Evolutionary conservation across 768 basidiomycete species (phyloP).

Genomic region (Cystobasidium tubakii): DNA sequence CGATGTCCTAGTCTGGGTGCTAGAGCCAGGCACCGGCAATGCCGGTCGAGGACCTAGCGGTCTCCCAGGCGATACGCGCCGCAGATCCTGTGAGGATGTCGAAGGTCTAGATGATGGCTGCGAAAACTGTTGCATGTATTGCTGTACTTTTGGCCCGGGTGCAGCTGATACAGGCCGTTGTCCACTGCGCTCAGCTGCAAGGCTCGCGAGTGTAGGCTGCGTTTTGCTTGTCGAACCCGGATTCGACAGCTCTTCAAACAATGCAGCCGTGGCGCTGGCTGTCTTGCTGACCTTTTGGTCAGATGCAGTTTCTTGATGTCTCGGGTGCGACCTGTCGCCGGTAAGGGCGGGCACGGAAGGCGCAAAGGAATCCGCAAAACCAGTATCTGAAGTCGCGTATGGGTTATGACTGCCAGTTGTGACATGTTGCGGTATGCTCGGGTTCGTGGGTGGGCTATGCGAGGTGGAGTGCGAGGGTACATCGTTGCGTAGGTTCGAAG

Average conservation of each 20-base stretch:
- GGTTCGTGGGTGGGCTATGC: neutral
- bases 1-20: neutral
- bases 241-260: conserved; percentile 20
- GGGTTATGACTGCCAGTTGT: neutral
- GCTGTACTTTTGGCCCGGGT: neutral
- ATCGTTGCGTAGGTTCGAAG: conserved; percentile 9
- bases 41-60: conserved; percentile 28
- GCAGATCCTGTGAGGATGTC: neutral
- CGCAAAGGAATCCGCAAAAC: conserved; percentile 34
- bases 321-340: neutral
- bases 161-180: neutral
- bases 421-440: neutral
- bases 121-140: conserved; percentile 4
- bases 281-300: conserved; percentile 15
- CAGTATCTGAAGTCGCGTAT: neutral
- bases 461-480: neutral
- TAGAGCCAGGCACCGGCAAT: neutral
- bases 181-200: conserved; percentile 16
- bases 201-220: conserved; percentile 17
- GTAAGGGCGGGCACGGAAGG: neutral
- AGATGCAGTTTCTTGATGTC: neutral
- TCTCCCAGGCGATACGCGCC: conserved; percentile 15
- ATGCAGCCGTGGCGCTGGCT: conserved; percentile 4
- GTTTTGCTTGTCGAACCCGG: conserved; percentile 18
- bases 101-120: neutral